Percentiles rank a stretch among this genome's conserved stretches.
These are phyloP conservation scores for Hypoxylon lienhwacheense DNA, from an alignment of 495 filamentous ascomycete genomes.

Conservation along the genomic window DNA sequence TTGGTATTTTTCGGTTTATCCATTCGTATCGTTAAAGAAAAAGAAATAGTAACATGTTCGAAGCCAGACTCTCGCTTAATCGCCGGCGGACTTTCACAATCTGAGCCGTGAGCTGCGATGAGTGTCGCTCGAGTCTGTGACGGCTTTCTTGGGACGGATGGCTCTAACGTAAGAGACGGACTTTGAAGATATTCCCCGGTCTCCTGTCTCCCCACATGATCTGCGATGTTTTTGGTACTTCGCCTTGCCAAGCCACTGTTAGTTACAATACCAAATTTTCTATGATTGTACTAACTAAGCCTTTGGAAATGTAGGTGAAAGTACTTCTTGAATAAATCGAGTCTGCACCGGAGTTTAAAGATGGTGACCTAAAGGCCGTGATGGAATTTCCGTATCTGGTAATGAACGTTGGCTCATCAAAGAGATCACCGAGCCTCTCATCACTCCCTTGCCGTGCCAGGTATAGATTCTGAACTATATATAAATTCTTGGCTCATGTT, in stretches of 20 bases:
- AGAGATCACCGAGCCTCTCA: no score
- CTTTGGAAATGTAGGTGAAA: neutral
- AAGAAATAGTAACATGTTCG: neutral
- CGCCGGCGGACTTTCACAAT: constrained; percentile 31
- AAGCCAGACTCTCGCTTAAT: constrained; percentile 7
- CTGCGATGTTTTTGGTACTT: neutral
- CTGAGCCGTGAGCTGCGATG: constrained; percentile 11
- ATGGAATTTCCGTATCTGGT: no score
- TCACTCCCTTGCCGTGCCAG: no score
- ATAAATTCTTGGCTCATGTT: constrained; percentile 25
- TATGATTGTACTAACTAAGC: neutral
- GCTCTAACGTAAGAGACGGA: constrained; percentile 4
- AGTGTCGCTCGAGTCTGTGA: constrained; percentile 1
- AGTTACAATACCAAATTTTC: neutral
- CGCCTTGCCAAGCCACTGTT: constrained; percentile 1
- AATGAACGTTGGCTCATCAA: no score
- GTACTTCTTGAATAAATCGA: no score
- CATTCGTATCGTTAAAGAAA: constrained; percentile 8
- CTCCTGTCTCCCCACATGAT: neutral
- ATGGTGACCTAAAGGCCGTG: constrained; percentile 12
- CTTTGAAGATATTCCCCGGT: constrained; percentile 22
- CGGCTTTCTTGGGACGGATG: neutral
- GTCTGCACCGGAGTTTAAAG: constrained; percentile 11
- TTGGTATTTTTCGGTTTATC: constrained; percentile 16
- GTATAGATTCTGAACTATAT: no score